Percentiles rank a stretch among this genome's conserved stretches.
Conservation (phyloP, 1,284 basidiomycete genomes). For the Stereum hirsutum region DNA sequence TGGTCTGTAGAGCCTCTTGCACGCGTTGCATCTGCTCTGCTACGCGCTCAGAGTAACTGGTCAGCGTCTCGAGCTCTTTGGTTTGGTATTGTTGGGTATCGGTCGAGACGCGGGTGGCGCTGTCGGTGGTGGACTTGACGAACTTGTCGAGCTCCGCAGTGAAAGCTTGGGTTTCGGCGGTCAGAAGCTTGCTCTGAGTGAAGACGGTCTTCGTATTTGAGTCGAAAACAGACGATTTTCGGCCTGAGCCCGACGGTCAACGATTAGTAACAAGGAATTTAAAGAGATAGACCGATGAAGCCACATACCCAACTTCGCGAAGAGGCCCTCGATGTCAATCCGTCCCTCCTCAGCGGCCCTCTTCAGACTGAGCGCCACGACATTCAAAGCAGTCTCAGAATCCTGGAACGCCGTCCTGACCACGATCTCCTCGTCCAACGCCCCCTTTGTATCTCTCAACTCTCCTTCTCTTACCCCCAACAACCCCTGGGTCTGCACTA, state of each 20-base stretch:
- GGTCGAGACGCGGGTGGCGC: slow-evolving; percentile 39
- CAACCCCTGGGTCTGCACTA: slow-evolving; percentile 46
- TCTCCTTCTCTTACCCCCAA: slow-evolving; percentile 46
- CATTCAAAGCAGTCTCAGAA: slow-evolving; percentile 66
- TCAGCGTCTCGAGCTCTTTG: slow-evolving; percentile 47
- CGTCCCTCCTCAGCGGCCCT: slow-evolving; percentile 60
- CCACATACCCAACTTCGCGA: slow-evolving; percentile 74
- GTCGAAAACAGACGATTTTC: slow-evolving; percentile 60
- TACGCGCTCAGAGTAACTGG: slow-evolving; percentile 44
- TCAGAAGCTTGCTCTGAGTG: slow-evolving; percentile 51
- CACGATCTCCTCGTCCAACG: slow-evolving; percentile 70
- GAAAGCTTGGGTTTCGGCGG: slow-evolving; percentile 41
- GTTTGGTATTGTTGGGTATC: slow-evolving; percentile 49
- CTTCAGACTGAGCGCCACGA: slow-evolving; percentile 64
- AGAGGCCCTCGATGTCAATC: slow-evolving; percentile 65
- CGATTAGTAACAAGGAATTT: slow-evolving; percentile 8
- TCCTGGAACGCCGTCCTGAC: slow-evolving; percentile 70
- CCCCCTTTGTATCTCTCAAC: slow-evolving; percentile 42
- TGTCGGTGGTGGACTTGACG: slow-evolving; percentile 44
- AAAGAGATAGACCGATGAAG: slow-evolving; percentile 1
- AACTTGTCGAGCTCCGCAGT: slow-evolving; percentile 56
- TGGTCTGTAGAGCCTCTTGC: slow-evolving; percentile 45
- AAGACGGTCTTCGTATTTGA: slow-evolving; percentile 61
- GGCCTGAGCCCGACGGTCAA: slow-evolving; percentile 43
- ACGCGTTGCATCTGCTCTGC: slow-evolving; percentile 52